These are phyloP conservation scores for Coelastrella sp. DNA, from an alignment of 139 green algal species.

Conservation along the genomic window DNA sequence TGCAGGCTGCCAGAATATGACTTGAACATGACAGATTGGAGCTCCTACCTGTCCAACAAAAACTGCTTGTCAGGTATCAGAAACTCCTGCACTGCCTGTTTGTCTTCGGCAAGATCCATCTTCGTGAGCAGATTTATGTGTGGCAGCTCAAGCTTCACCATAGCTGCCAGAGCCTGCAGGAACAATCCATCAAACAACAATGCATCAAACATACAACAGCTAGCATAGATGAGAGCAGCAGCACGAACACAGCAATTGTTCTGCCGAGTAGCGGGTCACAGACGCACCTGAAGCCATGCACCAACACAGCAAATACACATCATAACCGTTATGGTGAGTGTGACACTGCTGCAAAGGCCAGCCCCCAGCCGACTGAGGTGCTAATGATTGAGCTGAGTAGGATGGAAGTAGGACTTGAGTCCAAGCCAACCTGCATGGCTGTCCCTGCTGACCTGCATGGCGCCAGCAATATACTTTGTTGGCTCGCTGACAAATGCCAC, in stretches of 20 bases:
- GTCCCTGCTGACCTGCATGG: constrained; percentile 63
- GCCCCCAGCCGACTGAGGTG: too few species aligned
- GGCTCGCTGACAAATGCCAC: constrained; percentile 89
- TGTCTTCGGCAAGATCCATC: constrained; percentile 85
- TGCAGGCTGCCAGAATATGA: too few species aligned
- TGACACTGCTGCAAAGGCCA: too few species aligned
- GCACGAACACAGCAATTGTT: neutral
- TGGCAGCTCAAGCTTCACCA: constrained; percentile 98
- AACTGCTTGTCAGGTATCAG: constrained; percentile 79
- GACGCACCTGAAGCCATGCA: too few species aligned
- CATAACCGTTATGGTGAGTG: too few species aligned
- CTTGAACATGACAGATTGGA: too few species aligned
- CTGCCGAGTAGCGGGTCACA: neutral
- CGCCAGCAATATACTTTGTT: constrained; percentile 89
- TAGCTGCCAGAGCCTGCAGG: constrained; percentile 85
- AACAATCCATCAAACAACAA: neutral
- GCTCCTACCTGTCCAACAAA: constrained; percentile 60
- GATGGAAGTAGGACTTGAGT: too few species aligned
- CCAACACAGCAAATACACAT: too few species aligned
- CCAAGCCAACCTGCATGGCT: too few species aligned
- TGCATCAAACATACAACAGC: neutral
- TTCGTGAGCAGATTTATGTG: constrained; percentile 99
- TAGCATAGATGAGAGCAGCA: neutral
- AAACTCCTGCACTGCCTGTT: constrained; percentile 80
- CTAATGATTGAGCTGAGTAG: too few species aligned